Evolutionary conservation across 345 rosid genomes (phyloP), one percentile per base, ranked within the genome.

Genomic region (Gossypium thurberi): DNA sequence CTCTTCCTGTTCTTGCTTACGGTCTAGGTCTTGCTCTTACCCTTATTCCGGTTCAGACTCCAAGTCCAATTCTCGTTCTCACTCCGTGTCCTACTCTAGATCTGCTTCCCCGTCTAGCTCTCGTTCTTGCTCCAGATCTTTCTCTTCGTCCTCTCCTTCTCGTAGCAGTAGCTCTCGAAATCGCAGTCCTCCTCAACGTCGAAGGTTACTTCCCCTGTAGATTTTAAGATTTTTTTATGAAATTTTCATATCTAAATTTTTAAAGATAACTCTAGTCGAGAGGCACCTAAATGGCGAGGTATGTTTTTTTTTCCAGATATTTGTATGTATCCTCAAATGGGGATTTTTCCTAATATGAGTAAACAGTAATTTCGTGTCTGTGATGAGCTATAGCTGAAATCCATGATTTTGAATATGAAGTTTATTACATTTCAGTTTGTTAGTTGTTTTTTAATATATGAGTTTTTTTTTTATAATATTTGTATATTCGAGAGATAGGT

Each of bases 141-240:
- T 90, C n/a, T 91, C 95, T 25, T 89, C 98, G 15, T 87, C 37
- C 6, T 33, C 91, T 48, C 85, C 84, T 20, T 87, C 93, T 46
- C 86, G 85, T 51, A 85, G 87, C 71, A 72, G 10, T 40, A 88
- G 85, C 75, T 83, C 89, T 53, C 85, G 84, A 25, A 76, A 88
- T 81, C 87, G 83, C 57, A 84, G 86, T 70, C 89, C 90, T 26
- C 84, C 81, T 33, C 85, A 65, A 69, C 83, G 82, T 11, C 81
- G 78, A 77, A 86, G 90, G 90, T 86, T 20, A 74, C 2, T 15
- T 28, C 33, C 33, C 0, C 33, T 46, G 0, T 23, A 6, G 0
- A 33, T 33, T 33, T 33, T 33, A 33, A 33, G 37, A 33, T 33
- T 33, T 33, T 28, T 33, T 33, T 33, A 33, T 33, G 37, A 33